These are phyloP conservation scores for Salvia miltiorrhiza DNA, from an alignment of 257 asterid species.

Conservation along the genomic window DNA sequence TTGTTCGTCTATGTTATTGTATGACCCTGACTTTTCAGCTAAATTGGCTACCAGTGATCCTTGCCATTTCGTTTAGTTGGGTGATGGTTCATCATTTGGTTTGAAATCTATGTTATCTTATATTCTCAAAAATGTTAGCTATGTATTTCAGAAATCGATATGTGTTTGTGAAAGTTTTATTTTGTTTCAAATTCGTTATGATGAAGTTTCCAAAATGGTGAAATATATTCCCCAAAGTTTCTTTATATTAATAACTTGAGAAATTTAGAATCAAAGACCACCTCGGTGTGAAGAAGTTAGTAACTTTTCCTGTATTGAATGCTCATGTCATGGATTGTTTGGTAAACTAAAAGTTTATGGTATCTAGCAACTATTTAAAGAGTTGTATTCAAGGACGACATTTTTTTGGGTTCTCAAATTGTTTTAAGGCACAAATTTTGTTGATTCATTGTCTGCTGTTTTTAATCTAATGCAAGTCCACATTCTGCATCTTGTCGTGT, in stretches of 20 bases:
- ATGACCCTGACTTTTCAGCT: not conserved
- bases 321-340: not conserved
- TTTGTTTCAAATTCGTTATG: not conserved
- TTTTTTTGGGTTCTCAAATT: not conserved
- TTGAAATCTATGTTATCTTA: not conserved
- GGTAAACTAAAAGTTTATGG: not conserved
- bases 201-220: not conserved
- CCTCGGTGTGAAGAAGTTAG: not conserved
- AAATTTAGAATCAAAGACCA: not conserved
- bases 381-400: not conserved
- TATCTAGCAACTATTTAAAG: not conserved
- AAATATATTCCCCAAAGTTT: not conserved
- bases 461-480: not conserved
- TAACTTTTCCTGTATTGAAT: not conserved
- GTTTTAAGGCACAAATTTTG: not conserved
- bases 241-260: not conserved
- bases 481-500: not conserved
- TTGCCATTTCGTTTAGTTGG: not conserved
- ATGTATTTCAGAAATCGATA: not conserved
- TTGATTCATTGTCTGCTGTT: not conserved
- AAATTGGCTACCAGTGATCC: not conserved
- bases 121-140: not conserved
- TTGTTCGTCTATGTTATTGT: not conserved
- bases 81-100: not conserved
- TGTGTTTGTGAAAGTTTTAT: not conserved